Evolutionary conservation across 2,329 filamentous ascomycete species (phyloP), one percentile per base, ranked within the genome.

Genomic region (Stemphylium vesicarium): DNA sequence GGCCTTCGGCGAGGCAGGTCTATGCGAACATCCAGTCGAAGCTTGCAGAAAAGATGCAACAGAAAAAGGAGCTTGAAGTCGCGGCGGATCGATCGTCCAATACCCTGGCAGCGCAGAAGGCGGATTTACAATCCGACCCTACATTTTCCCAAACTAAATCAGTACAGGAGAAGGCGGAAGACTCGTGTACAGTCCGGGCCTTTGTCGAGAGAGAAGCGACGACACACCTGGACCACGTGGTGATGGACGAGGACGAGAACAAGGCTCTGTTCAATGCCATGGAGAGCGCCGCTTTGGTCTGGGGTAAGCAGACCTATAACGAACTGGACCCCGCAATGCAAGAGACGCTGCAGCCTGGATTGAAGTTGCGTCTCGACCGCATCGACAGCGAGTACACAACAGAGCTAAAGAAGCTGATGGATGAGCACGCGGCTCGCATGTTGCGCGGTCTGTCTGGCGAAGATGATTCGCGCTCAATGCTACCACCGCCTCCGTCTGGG

Each of bases 341-440:
- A 32, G 16, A 39, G 7, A 18, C 32, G n/a, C 42, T 59, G 12
- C 46, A 31, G 16, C 44, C 50, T 1, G 57, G 55, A 20, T 45
- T 68, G n/a, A 53, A 62, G 13, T 36, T 68, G 42, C 45, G 55
- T 12, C 57, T 68, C 9, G 63, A 60, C 5, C 26, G 43, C 9
- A 44, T 68, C 15, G 43, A 52, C n/a, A 18, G 24, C 4, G 16
- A 10, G 26, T 57, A 62, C 16, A 51, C 45, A 45, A 15, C 18
- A 9, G 52, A 57, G 33, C 41, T 67, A 12, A 29, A 33, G 4
- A 32, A 39, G 16, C 9, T 58, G 36, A 32, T 64, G 29, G 32
- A 39, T 5, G 41, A 41, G 20, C 39, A 46, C 12, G 59, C 52
- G 7, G 41, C 10, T 11, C 31, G 29, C 4, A 26, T 41, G 40